Percentiles rank a stretch among this genome's conserved stretches.
These are phyloP conservation scores for Stentor roeselii DNA, from an alignment of 73 alveolate species.

Conservation along the genomic window DNA sequence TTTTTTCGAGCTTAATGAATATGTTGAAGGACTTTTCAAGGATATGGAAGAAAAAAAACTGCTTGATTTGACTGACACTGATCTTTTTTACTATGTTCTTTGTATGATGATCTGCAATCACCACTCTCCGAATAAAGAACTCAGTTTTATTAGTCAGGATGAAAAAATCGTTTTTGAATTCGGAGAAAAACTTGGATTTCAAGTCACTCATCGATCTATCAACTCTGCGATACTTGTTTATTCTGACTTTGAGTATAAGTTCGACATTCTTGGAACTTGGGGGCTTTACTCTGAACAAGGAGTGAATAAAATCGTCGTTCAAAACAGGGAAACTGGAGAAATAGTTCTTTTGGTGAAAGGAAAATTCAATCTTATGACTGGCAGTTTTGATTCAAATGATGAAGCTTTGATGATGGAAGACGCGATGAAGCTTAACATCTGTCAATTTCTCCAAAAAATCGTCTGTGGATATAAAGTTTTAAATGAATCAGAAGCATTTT, in stretches of 20 bases:
- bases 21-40: too few relatives aligned
- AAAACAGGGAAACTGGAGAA: background rate
- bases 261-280: background rate
- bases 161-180: background rate
- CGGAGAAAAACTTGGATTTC: constrained; percentile 6
- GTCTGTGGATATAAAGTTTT: constrained; percentile 21
- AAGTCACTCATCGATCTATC: background rate
- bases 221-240: background rate
- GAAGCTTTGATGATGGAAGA: background rate
- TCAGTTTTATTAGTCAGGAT: background rate
- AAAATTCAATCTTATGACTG: background rate
- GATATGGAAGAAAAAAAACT: too few relatives aligned
- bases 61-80: background rate
- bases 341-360: constrained; percentile 4
- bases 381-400: background rate
- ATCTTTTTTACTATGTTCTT: background rate
- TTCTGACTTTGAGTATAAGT: background rate
- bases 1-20: background rate
- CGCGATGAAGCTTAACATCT: background rate
- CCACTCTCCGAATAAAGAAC: background rate
- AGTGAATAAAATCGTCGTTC: background rate
- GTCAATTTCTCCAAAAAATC: background rate
- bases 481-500: background rate
- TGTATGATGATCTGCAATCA: constrained; percentile 6
- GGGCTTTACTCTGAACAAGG: background rate